Conservation (phyloP, 2,329 filamentous ascomycete species). For the Graphiopsis chlorocephala region DNA sequence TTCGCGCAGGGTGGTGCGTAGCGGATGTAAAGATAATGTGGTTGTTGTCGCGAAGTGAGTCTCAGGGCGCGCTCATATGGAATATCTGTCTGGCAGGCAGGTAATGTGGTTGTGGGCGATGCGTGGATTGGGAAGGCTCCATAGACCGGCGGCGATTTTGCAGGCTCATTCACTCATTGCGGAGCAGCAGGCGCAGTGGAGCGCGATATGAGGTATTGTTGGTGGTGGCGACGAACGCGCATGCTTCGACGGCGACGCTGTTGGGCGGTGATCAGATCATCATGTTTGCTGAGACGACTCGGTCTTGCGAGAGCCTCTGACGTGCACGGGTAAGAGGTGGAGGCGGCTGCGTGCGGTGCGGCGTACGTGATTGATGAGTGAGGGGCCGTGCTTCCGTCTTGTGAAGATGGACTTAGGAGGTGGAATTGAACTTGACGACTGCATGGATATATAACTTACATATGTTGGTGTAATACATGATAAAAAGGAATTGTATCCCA, state of each 20-base stretch:
- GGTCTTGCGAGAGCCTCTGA: not conserved
- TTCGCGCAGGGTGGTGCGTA: constrained; percentile 46
- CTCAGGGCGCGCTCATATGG: constrained; percentile 7
- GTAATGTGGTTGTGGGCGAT: not conserved
- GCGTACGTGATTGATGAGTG: no score
- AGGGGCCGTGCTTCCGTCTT: not conserved
- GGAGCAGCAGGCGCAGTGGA: constrained; percentile 13
- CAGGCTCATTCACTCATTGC: constrained; percentile 14
- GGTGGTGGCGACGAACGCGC: constrained; percentile 5
- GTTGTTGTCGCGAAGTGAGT: not conserved
- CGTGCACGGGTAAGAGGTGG: not conserved
- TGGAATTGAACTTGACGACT: constrained; percentile 10
- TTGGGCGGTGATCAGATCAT: constrained; percentile 3
- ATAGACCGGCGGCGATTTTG: constrained; percentile 9
- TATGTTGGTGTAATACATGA: not conserved
- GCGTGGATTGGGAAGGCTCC: constrained; percentile 11
- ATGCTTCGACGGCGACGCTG: not conserved
- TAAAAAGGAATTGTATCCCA: not conserved
- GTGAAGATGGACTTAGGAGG: no score
- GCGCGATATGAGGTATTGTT: constrained; percentile 2
- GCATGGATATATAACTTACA: not conserved
- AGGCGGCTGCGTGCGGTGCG: constrained; percentile 3
- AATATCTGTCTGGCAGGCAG: not conserved
- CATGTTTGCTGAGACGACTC: constrained; percentile 9
- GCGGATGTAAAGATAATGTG: constrained; percentile 25